Base-by-base conservation (phyloP, 73 alveolate species). In the Paramecium sexaurelia region DNA sequence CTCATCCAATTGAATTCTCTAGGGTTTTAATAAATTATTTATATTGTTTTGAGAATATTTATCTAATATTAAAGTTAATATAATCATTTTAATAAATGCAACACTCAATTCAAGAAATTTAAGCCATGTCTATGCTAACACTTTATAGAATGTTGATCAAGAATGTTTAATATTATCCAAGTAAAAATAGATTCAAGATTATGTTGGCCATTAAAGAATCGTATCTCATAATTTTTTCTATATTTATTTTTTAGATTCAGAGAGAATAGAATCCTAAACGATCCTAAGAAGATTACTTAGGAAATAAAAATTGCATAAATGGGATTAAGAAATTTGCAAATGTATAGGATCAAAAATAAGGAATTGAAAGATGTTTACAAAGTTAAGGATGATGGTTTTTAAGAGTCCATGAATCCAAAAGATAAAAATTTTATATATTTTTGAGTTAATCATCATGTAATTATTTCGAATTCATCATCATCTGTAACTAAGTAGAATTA, bases 391-490 rank as follows among this genome's bases (percentile, higher is more conserved):
- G 85, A 85, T 11, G 71, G 17, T 0, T 55, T 51, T 32, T 36
- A 33, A 27, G 33, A 61, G 13, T 51, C 55, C 22, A 61, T 57
- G 32, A 85, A 85, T 61, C 75, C 87, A 24, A 85, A 66, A 57
- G 75, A 85, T 85, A 57, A 85, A 32, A 75, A 57, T 36, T 66
- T 86, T 20, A 86, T 86, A 24, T 86, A 86, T 57, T 86, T 86
- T 61, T 86, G 93, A 86, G 66, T 61, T 15, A 61, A 24, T 9
- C 39, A 61, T 61, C 83, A 61, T 29, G 83, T 61, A 29, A 61
- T 29, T 29, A 61, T 61, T 61, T 61, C 83, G 43, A 61, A 61
- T 26, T 61, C 83, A 61, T 61, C 67, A 4, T 61, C 83, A 6
- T 61, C 83, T 29, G 47, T 61, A 26, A 26, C 39, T 61, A 26